These are phyloP conservation scores for Leucosporidium yakuticum DNA, from an alignment of 768 basidiomycete genomes.

Conservation along the genomic window DNA sequence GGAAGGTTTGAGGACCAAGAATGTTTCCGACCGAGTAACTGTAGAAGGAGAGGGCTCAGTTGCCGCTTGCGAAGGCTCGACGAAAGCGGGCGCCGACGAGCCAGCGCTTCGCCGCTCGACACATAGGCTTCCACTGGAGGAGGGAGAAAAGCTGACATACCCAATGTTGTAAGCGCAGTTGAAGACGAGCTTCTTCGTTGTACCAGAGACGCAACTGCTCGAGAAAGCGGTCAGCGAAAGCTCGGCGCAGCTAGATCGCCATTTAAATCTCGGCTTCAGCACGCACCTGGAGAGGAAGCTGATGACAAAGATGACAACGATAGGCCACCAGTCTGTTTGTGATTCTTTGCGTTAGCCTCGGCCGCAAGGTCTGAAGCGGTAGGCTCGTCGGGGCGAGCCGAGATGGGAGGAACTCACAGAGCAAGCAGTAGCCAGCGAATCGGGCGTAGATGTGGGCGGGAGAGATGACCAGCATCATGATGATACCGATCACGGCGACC, in stretches of 20 bases:
- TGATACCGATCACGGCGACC: constrained; percentile 21
- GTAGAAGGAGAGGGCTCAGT: not conserved
- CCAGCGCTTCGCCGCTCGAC: too few species aligned
- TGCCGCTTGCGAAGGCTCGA: too few species aligned
- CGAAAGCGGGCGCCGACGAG: too few species aligned
- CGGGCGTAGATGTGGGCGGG: constrained; percentile 1
- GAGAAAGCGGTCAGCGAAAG: too few species aligned
- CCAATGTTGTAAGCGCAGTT: constrained; percentile 20
- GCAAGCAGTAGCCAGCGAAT: constrained; percentile 28
- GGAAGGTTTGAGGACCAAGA: constrained; percentile 26
- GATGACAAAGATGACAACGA: constrained; percentile 29
- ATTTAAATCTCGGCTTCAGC: too few species aligned
- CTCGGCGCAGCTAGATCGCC: too few species aligned
- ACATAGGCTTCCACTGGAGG: too few species aligned
- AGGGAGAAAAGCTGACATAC: not conserved
- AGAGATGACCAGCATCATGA: constrained; percentile 21
- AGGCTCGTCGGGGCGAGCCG: too few species aligned
- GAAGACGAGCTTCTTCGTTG: constrained; percentile 34
- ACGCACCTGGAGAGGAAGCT: constrained; percentile 13
- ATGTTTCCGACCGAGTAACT: constrained; percentile 17
- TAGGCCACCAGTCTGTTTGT: constrained; percentile 1
- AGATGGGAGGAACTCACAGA: constrained; percentile 1
- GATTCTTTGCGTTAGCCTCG: too few species aligned
- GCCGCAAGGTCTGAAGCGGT: too few species aligned
- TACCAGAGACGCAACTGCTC: constrained; percentile 16